Conservation (phyloP, 1,284 basidiomycete species). For the Boletellus deceptivus region DNA sequence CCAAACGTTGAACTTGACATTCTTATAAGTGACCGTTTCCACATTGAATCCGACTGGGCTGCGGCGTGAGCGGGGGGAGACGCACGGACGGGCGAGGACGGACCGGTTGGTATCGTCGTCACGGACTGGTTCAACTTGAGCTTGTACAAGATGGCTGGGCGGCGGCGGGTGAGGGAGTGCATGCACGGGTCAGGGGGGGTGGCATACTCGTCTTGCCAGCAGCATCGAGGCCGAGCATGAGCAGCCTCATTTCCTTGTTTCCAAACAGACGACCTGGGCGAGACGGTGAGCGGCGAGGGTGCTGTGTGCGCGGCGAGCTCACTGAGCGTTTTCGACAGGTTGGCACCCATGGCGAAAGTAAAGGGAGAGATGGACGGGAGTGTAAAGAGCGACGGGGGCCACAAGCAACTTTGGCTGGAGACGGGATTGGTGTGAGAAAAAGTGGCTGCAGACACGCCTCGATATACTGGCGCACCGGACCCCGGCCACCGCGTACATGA, state of each 20-base stretch:
- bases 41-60: constrained; percentile 92
- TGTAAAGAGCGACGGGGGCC: constrained; percentile 48
- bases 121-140: constrained; percentile 99
- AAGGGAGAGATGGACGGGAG: constrained; percentile 10
- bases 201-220: constrained; percentile 92
- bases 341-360: constrained; percentile 59
- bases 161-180: constrained; percentile 15
- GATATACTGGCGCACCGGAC: constrained; percentile 21
- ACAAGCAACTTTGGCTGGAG: constrained; percentile 17
- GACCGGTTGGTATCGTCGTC: constrained; percentile 97
- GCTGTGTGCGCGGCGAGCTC: constrained; percentile 19
- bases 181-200: not conserved
- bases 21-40: constrained; percentile 99
- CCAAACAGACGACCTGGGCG: constrained; percentile 87
- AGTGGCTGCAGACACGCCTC: not conserved
- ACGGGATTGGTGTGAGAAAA: constrained; percentile 30
- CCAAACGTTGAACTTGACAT: constrained; percentile 99
- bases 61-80: constrained; percentile 12
- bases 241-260: constrained; percentile 97
- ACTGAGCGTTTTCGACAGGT: constrained; percentile 76
- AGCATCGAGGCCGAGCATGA: constrained; percentile 92
- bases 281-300: constrained; percentile 3
- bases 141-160: constrained; percentile 95
- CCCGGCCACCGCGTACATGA: constrained; percentile 29
- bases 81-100: constrained; percentile 29